These are phyloP conservation scores for Magnusiomyces suaveolens DNA, from an alignment of 1,139 yeast species.

Conservation along the genomic window DNA sequence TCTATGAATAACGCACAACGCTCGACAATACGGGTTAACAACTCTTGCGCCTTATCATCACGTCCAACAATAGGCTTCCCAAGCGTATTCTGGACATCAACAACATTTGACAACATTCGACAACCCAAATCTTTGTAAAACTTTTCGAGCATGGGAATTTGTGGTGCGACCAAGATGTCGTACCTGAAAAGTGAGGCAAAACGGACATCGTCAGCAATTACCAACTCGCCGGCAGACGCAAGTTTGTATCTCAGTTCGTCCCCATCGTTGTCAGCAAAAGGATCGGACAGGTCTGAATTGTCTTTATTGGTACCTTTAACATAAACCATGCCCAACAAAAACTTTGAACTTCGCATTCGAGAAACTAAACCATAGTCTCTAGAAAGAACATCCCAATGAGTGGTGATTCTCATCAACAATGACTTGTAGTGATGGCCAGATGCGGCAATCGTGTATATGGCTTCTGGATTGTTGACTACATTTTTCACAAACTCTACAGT, in stretches of 20 bases:
- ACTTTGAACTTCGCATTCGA: conserved; percentile 25
- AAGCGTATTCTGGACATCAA: conserved; percentile 15
- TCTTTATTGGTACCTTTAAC: conserved; percentile 6
- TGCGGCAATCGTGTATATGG: conserved; percentile 26
- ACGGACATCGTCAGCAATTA: conserved; percentile 35
- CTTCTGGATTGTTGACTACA: conserved; percentile 27
- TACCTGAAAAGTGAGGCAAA: conserved; percentile 31
- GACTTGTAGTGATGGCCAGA: conserved; percentile 22
- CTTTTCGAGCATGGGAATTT: conserved; percentile 27
- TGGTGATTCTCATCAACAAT: conserved; percentile 24
- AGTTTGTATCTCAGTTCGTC: conserved; percentile 16
- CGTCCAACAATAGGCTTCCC: conserved; percentile 17
- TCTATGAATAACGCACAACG: conserved; percentile 31
- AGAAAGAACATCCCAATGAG: conserved; percentile 24
- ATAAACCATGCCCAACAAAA: conserved; percentile 27
- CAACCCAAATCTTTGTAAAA: conserved; percentile 29
- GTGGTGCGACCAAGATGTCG: conserved; percentile 33
- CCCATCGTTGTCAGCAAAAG: conserved; percentile 16
- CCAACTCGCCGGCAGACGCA: conserved; percentile 26
- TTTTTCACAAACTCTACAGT: conserved; percentile 28
- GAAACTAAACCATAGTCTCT: conserved; percentile 23
- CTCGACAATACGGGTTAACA: conserved; percentile 17
- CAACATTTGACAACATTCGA: conserved; percentile 21
- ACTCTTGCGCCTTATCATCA: conserved; percentile 8
- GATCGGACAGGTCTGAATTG: background rate